Evolutionary conservation across 2,329 filamentous ascomycete species (phyloP).

Genomic region (Paecilomyces sp.): DNA sequence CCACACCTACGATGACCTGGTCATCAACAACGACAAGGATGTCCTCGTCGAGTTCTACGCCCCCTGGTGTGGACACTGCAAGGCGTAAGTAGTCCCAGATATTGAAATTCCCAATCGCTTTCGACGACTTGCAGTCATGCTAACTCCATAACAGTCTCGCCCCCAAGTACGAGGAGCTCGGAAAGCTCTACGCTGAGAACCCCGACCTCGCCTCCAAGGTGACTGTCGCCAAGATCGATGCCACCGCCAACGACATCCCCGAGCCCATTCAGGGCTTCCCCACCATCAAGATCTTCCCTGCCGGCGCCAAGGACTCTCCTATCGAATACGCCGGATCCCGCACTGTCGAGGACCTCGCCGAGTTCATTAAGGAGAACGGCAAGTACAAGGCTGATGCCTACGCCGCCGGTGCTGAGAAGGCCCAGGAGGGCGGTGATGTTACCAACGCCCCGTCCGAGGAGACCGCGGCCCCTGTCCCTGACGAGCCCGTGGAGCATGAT

Average conservation of each 20-base stretch:
- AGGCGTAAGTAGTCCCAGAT: slow-evolving; percentile 42
- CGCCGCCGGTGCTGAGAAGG: slow-evolving; percentile 48
- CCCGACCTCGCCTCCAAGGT: slow-evolving; percentile 50
- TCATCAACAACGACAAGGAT: slow-evolving; percentile 92
- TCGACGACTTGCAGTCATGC: not conserved
- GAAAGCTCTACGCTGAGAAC: slow-evolving; percentile 46
- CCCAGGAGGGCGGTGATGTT: slow-evolving; percentile 37
- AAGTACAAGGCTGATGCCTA: slow-evolving; percentile 71
- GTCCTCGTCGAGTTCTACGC: slow-evolving; percentile 98
- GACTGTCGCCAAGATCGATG: slow-evolving; percentile 83
- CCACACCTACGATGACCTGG: slow-evolving; percentile 85
- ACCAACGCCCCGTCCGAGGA: slow-evolving; percentile 16
- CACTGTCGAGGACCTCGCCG: slow-evolving; percentile 82
- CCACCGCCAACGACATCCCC: slow-evolving; percentile 90
- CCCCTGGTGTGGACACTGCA: slow-evolving; percentile 70
- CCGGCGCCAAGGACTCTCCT: slow-evolving; percentile 76
- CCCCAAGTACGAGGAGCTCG: slow-evolving; percentile 62
- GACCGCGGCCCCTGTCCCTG: slow-evolving; percentile 4
- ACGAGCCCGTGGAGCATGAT: slow-evolving; percentile 23
- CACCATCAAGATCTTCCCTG: slow-evolving; percentile 96
- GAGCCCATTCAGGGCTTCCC: slow-evolving; percentile 97
- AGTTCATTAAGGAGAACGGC: slow-evolving; percentile 93
- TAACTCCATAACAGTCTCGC: slow-evolving; percentile 40
- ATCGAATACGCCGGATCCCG: slow-evolving; percentile 83
- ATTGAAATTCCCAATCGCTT: not conserved